phyloP scores from a whole-genome alignment of 441 rosid species.

The Syzygium malaccense region DNA sequence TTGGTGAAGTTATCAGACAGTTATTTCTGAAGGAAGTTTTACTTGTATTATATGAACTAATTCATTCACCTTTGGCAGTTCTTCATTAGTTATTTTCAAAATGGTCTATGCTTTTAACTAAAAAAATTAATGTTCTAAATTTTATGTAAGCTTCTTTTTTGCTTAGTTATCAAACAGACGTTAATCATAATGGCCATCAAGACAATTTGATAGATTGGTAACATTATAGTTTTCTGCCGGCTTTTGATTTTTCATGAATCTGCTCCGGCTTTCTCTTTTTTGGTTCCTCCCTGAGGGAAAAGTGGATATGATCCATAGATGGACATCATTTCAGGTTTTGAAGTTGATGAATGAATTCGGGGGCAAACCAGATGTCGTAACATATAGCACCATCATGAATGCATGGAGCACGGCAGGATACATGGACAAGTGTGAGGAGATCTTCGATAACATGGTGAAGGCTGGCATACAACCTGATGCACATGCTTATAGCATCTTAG shows the following conservation, averaged over 20 bases:
- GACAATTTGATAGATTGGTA: background rate
- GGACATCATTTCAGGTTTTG: slow-evolving; percentile 35
- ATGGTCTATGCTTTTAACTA: background rate
- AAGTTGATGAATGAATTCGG: slow-evolving; percentile 67
- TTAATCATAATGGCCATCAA: background rate
- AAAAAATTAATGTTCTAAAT: background rate
- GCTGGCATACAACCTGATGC: slow-evolving; percentile 71
- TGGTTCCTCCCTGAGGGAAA: background rate
- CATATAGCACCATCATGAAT: slow-evolving; percentile 92
- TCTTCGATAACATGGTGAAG: slow-evolving; percentile 69
- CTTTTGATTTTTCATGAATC: background rate
- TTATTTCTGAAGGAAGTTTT: background rate
- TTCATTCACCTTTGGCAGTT: background rate
- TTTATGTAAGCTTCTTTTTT: background rate
- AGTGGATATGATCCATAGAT: background rate
- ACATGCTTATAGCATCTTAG: slow-evolving; percentile 76
- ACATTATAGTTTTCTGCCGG: background rate
- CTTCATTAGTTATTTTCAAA: background rate
- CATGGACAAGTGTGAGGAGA: slow-evolving; percentile 84
- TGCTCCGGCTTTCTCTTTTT: background rate
- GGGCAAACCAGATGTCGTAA: slow-evolving; percentile 75
- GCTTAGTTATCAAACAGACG: background rate
- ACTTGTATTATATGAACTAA: background rate
- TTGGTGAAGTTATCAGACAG: background rate
- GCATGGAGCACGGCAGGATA: slow-evolving; percentile 88